A percentile compares a stretch with the other conserved stretches of the same genome.
Evolutionary conservation across 495 filamentous ascomycete genomes (phyloP).

Genomic region (Friedmanniomyces simplex): DNA sequence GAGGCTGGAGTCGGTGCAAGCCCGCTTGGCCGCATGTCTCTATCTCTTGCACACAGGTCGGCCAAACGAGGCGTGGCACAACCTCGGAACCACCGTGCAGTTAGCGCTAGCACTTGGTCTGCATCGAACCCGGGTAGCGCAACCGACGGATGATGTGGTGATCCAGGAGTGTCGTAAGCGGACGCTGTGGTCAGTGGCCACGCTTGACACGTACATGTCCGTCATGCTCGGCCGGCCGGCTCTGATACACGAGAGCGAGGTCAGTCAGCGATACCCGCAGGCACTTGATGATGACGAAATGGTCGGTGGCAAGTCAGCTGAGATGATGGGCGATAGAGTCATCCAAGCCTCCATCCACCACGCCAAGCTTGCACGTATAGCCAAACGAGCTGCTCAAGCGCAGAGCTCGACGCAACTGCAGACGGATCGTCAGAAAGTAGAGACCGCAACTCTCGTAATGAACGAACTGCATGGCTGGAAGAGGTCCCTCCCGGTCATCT

Average conservation of each 20-base stretch:
- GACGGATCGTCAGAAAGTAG: not conserved
- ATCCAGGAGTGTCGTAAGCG: conserved; percentile 33
- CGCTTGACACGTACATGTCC: conserved; percentile 48
- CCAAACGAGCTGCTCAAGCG: conserved; percentile 4
- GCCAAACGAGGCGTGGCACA: conserved; percentile 20
- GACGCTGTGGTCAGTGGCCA: conserved; percentile 48
- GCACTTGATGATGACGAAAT: conserved; percentile 46
- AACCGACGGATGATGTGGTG: not conserved
- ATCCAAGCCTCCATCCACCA: conserved; percentile 11
- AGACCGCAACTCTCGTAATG: conserved; percentile 24
- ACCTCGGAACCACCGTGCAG: conserved; percentile 14
- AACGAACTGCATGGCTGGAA: conserved; percentile 34
- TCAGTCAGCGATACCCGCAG: conserved; percentile 45
- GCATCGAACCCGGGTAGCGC: not conserved
- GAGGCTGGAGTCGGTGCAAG: conserved; percentile 18
- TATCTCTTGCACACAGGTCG: conserved; percentile 15
- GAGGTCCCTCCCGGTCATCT: conserved; percentile 35
- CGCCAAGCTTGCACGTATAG: conserved; percentile 9
- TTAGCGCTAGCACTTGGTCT: conserved; percentile 14
- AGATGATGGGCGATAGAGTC: conserved; percentile 40
- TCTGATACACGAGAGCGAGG: conserved; percentile 43
- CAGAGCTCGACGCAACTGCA: not conserved
- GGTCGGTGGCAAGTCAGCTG: conserved; percentile 2
- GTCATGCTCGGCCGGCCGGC: conserved; percentile 44
- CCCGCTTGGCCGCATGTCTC: conserved; percentile 6